A percentile compares a stretch with the other conserved stretches of the same genome.
phyloP scores from a whole-genome alignment of 2,329 filamentous ascomycete species.

The Acrocalymma vagum region DNA sequence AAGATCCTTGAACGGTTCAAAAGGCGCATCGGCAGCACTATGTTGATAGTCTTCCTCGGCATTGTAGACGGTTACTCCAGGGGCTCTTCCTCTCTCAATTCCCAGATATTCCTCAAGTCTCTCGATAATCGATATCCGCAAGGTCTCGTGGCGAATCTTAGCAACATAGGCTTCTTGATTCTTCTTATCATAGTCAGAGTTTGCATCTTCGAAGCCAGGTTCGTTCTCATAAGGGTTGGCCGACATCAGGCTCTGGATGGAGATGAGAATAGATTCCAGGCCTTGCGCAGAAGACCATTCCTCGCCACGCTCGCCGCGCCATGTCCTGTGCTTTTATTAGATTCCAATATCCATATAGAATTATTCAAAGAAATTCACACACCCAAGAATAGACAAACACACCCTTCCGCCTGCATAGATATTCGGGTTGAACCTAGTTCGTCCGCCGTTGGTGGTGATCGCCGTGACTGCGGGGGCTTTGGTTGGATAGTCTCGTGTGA shows the following conservation, averaged over 20 bases:
- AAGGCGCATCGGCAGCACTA: conserved; percentile 65
- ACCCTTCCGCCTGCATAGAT: conserved; percentile 93
- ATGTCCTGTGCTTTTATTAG: conserved; percentile 70
- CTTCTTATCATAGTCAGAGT: conserved; percentile 73
- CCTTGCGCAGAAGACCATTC: conserved; percentile 98
- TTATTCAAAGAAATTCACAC: conserved; percentile 35
- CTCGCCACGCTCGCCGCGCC: conserved; percentile 88
- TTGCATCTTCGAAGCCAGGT: conserved; percentile 85
- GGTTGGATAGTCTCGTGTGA: conserved; percentile 84
- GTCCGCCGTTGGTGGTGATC: conserved; percentile 86
- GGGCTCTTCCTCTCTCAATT: conserved; percentile 58
- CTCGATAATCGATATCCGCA: conserved; percentile 86
- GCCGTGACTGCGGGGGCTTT: conserved; percentile 69
- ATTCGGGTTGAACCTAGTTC: conserved; percentile 94
- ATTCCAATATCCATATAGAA: conserved; percentile 1
- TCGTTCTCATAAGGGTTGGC: conserved; percentile 95
- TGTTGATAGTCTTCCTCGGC: conserved; percentile 59
- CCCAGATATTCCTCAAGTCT: conserved; percentile 81
- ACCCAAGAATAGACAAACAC: conserved; percentile 93
- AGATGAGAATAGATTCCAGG: conserved; percentile 90
- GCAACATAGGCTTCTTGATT: conserved; percentile 78
- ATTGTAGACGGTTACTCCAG: conserved; percentile 55
- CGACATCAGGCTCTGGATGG: conserved; percentile 96
- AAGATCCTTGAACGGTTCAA: conserved; percentile 88
- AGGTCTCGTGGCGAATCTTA: conserved; percentile 92